Evolutionary conservation across 768 basidiomycete genomes (phyloP), one percentile per base, ranked within the genome.

Genomic region (Strobilomyces echinocephalus): DNA sequence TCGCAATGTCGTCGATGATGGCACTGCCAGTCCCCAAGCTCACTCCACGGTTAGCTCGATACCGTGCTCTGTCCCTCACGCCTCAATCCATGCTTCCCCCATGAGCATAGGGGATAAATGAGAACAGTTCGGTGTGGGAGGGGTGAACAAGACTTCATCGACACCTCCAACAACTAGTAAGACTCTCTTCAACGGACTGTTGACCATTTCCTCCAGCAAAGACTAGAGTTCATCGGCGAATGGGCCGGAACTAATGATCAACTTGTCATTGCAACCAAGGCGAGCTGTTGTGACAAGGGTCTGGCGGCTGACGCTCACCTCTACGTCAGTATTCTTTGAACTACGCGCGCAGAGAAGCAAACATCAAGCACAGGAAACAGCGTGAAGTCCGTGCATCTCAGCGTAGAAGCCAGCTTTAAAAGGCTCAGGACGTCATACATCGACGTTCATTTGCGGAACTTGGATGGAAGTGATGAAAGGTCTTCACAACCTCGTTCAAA

Each of bases 401-500:
- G 61, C 6, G 63, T 74, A 4, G 66, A 68, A 5, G 65, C 63
- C 1, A 69, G 66, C 28, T 67, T 78, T 45, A 70, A 68, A 50
- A 83, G 81, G 57, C 72, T 87, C 14, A 70, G 80, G 35, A 85
- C 82, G 0, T 67, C 74, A 15, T 86, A 79, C 55, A 75, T 82
- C 61, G 81, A 82, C 59, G 58, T 82, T 1, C 80, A 82, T 56
- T 79, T 72, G 70, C 74, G 76, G 79, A 77, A 79, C 74, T 76
- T 69, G 53, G 63, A 72, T 3, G 75, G 79, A 80, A 58, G 56
- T 78, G 11, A 76, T 78, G 77, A 72, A 73, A 34, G 61, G 64
- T 14, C 63, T 81, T 9, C 74, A 79, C 58, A 66, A 62, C 9
- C 63, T 78, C n/a, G 74, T 79, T 49, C 67, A 66, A 31, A 57